phyloP scores from a whole-genome alignment of 1,284 basidiomycete species.

The Vanrija sp. region DNA sequence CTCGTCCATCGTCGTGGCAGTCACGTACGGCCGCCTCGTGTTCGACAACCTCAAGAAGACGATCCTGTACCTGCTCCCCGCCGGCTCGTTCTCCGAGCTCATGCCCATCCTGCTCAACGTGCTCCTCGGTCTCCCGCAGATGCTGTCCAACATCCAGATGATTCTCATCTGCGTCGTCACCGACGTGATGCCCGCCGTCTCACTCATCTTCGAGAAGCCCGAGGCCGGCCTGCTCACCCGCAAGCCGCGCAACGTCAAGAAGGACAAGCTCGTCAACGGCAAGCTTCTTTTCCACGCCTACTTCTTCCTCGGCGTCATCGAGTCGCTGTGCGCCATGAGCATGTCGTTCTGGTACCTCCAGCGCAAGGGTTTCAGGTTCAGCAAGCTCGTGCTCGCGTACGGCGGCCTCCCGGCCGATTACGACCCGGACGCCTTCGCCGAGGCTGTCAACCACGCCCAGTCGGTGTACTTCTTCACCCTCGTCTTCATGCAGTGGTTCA shows the following conservation, averaged over 20 bases:
- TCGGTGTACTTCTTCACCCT: slow-evolving; percentile 60
- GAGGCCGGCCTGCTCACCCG: slow-evolving; percentile 59
- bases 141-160: slow-evolving; percentile 56
- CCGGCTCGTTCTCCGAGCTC: slow-evolving; percentile 60
- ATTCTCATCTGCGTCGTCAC: slow-evolving; percentile 43
- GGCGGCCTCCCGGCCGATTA: slow-evolving; percentile 50
- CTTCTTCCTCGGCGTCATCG: slow-evolving; percentile 59
- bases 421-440: slow-evolving; percentile 41
- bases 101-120: slow-evolving; percentile 62
- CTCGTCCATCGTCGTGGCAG: slow-evolving; percentile 50
- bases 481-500: slow-evolving; percentile 66
- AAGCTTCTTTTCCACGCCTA: slow-evolving; percentile 63
- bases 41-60: slow-evolving; percentile 65
- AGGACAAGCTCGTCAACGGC: slow-evolving; percentile 52
- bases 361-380: slow-evolving; percentile 57
- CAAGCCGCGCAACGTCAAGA: slow-evolving; percentile 61
- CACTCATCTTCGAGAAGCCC: slow-evolving; percentile 59
- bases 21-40: slow-evolving; percentile 60
- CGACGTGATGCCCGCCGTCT: slow-evolving; percentile 56
- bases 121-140: slow-evolving; percentile 55
- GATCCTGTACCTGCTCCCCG: slow-evolving; percentile 48
- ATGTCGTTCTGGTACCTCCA: slow-evolving; percentile 55
- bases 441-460: slow-evolving; percentile 53
- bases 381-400: slow-evolving; percentile 55
- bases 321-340: slow-evolving; percentile 55